These are phyloP conservation scores for Epipyxis sp. DNA, from an alignment of 108 stramenopile species.

Conservation along the genomic window DNA sequence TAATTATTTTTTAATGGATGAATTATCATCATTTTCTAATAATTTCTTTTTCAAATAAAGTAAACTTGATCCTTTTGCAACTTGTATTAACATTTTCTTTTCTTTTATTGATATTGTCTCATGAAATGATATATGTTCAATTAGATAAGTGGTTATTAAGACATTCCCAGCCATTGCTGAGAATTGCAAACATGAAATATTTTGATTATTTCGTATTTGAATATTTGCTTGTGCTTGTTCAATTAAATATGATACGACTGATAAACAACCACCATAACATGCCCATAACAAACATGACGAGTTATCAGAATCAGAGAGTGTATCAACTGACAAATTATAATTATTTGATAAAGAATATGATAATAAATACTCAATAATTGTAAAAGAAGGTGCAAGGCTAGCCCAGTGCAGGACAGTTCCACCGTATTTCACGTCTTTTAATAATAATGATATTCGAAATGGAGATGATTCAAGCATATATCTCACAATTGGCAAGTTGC, in stretches of 20 bases:
- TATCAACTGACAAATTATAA: background rate
- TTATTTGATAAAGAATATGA: too few relatives aligned
- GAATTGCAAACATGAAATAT: background rate
- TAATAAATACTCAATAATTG: background rate
- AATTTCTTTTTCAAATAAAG: too few relatives aligned
- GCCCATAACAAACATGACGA: background rate
- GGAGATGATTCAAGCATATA: background rate
- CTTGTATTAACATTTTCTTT: too few relatives aligned
- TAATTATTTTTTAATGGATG: too few relatives aligned
- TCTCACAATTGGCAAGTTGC: background rate
- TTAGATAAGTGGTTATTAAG: too few relatives aligned
- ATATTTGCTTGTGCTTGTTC: background rate
- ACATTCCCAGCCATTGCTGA: constrained; percentile 7
- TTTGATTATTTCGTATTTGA: background rate
- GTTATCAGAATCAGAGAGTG: background rate
- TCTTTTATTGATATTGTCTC: too few relatives aligned
- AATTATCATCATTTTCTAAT: too few relatives aligned
- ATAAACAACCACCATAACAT: background rate
- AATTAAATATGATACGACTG: background rate
- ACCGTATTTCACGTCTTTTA: background rate
- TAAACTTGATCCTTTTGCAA: too few relatives aligned
- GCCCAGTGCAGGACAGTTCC: constrained; percentile 11
- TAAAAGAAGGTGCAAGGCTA: background rate
- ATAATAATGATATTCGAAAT: background rate
- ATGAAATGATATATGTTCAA: too few relatives aligned